Evolutionary conservation across 805 yeast genomes (phyloP), one percentile per base, ranked within the genome.

Genomic region (Ogataea zsoltii): DNA sequence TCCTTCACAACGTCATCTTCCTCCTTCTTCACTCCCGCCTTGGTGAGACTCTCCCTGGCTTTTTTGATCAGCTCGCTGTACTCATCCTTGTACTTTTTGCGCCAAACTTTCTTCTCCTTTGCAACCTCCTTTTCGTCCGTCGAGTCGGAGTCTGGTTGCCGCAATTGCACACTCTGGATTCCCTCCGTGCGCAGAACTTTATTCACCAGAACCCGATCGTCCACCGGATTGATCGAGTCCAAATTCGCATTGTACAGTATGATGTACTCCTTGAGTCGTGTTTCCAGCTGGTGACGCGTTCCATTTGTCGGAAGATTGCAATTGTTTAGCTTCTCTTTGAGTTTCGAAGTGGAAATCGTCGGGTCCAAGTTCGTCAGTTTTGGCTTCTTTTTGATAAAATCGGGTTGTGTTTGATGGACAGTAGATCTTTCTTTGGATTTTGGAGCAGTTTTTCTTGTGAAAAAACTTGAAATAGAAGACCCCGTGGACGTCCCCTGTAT

Each of bases 201-300:
- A 42, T 74, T 78, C 38, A 78, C 69, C 39, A 91, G 62, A 4
- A 77, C 76, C 31, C 69, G 66, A 17, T 80, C 82, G 19, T 78
- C 65, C 3, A 77, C 77, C 0, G 96, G 96, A 25, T 70, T 72
- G 29, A 76, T 68, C 5, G 90, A 76, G 58, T 89, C 96, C 34
- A 82, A 74, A 57, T 89, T 89, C 11, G 96, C 83, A 59, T 91
- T 91, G 81, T 83, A 85, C 10, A 89, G 59, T 26, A 82, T 79
- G 45, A 85, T 80, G 68, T 82, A 91, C 53, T 90, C 92, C 50
- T 80, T 83, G 59, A 86, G 86, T 33, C 98, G 67, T 15, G 76
- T 66, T 49, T 87, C 91, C 54, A 90, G 57, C 51, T 79, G 83
- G 13, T 66, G 66, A 48, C 88, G 71, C 1, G 83, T 65, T 0